Conservation (phyloP, 768 basidiomycete species). For the Cantharellus cinnabarinus region DNA sequence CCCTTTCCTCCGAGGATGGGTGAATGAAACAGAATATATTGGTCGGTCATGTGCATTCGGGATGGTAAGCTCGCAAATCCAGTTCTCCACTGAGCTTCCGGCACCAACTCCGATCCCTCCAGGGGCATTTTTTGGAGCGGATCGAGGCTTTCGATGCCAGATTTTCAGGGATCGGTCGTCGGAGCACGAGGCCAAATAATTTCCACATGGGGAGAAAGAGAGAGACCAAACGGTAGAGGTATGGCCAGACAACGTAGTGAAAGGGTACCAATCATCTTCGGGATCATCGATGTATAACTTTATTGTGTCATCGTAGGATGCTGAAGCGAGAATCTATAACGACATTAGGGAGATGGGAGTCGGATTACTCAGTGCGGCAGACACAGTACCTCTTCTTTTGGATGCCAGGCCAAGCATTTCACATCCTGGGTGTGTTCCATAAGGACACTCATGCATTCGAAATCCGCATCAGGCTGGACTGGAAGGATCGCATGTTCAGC, state of each 20-base stretch:
- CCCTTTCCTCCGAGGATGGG: conserved; percentile 5
- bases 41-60: conserved; percentile 42
- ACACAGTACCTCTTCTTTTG: conserved; percentile 60
- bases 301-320: conserved; percentile 92
- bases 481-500: not conserved
- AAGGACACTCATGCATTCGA: conserved; percentile 83
- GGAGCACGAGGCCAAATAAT: conserved; percentile 44
- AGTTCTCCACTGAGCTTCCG: conserved; percentile 25
- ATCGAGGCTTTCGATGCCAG: conserved; percentile 38
- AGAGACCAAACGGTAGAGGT: conserved; percentile 82
- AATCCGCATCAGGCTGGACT: conserved; percentile 85
- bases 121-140: conserved; percentile 15
- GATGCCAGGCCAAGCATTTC: conserved; percentile 90
- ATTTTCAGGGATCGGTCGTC: conserved; percentile 49
- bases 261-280: conserved; percentile 83
- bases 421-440: conserved; percentile 98
- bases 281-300: conserved; percentile 88
- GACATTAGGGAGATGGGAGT: conserved; percentile 2
- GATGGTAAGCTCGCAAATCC: conserved; percentile 40
- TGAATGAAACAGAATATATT: conserved; percentile 71
- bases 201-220: conserved; percentile 54
- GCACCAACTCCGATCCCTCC: conserved; percentile 5
- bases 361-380: not conserved
- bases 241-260: conserved; percentile 64
- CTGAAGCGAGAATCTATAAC: conserved; percentile 78